A percentile compares a stretch with the other conserved stretches of the same genome.
phyloP scores from a whole-genome alignment of 202 grass and related monocot species.

The Cymbopogon flexuosus region DNA sequence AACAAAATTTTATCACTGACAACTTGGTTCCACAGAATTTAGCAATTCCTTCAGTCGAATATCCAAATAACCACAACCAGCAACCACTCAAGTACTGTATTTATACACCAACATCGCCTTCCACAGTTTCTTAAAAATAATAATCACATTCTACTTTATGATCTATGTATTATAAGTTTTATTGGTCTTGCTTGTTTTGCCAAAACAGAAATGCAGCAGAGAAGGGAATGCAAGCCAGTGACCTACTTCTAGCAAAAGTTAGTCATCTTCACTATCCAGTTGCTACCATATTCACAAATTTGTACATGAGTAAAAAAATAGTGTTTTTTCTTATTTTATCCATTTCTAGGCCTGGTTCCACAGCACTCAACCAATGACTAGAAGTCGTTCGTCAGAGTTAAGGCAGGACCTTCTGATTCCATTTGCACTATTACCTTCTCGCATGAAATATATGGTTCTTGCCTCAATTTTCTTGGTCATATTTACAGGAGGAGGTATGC shows the following conservation, averaged over 20 bases:
- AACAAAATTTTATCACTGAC: constrained; percentile 36
- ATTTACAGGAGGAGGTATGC: constrained; percentile 62
- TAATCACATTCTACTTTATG: neutral
- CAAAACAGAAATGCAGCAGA: constrained; percentile 60
- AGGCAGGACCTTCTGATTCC: constrained; percentile 38
- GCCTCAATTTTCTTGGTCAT: constrained; percentile 13
- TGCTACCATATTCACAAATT: constrained; percentile 1
- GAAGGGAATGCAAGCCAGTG: constrained; percentile 58
- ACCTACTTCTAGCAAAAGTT: constrained; percentile 68
- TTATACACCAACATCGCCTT: constrained; percentile 15
- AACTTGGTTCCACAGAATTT: constrained; percentile 40
- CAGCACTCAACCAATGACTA: constrained; percentile 73
- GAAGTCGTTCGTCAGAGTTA: constrained; percentile 72
- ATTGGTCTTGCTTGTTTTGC: constrained; percentile 2
- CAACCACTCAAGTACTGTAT: constrained; percentile 43
- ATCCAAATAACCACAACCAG: constrained; percentile 35
- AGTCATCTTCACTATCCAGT: neutral
- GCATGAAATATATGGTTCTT: neutral
- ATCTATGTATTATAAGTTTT: constrained; percentile 17
- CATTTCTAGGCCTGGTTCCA: constrained; percentile 64
- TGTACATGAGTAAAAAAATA: neutral
- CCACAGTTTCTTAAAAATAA: neutral
- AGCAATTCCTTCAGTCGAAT: constrained; percentile 37
- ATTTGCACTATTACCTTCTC: neutral
- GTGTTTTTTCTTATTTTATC: constrained; percentile 9